Conservation (phyloP, 768 basidiomycete species). For the Botryobasidium botryosum region DNA sequence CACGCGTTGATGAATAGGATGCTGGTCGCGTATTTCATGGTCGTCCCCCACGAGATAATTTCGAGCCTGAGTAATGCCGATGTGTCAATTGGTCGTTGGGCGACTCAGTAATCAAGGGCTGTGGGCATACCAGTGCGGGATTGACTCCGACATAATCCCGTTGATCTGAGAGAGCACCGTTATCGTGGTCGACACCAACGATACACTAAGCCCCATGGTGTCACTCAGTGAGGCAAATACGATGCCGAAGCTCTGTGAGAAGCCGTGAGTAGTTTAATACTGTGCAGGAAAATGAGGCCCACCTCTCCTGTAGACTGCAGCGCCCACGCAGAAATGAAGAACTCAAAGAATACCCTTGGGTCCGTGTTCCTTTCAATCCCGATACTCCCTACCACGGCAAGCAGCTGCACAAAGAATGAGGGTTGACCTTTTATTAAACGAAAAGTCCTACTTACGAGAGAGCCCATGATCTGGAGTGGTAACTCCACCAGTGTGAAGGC, state of each 20-base stretch:
- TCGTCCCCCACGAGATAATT: conserved; percentile 10
- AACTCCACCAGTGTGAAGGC: conserved; percentile 23
- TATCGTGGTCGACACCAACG: conserved; percentile 19
- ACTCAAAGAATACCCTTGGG: conserved; percentile 22
- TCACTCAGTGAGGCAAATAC: conserved; percentile 19
- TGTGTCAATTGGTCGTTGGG: background rate
- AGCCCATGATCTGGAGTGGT: conserved; percentile 19
- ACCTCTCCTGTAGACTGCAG: conserved; percentile 20
- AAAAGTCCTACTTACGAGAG: conserved; percentile 16
- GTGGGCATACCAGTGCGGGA: conserved; percentile 17
- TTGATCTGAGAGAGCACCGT: conserved; percentile 17
- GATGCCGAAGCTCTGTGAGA: conserved; percentile 18
- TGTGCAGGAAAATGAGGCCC: background rate
- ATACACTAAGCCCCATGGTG: conserved; percentile 22
- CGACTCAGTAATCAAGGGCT: background rate
- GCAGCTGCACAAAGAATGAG: conserved; percentile 11
- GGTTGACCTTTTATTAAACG: background rate
- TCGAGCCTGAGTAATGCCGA: background rate
- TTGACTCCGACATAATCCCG: conserved; percentile 19
- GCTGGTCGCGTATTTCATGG: conserved; percentile 17
- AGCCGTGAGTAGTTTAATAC: background rate
- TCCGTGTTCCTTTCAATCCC: conserved; percentile 21
- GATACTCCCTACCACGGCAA: conserved; percentile 18
- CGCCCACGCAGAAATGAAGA: conserved; percentile 19
- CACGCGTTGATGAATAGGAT: conserved; percentile 24